Conservation (phyloP, 805 yeast species). For the Metschnikowia drakensbergensis region DNA sequence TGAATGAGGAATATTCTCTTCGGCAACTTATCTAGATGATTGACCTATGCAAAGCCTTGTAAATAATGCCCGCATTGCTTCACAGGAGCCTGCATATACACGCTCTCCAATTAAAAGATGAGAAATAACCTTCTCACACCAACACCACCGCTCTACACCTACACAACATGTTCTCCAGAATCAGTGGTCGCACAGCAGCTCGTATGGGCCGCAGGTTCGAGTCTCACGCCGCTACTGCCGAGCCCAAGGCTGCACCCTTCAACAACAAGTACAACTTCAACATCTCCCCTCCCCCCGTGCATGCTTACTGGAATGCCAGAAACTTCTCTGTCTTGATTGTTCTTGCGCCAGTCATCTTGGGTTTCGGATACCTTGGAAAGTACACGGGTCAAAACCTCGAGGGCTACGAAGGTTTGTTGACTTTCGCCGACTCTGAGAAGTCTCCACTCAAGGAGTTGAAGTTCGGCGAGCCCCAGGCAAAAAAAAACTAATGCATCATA, state of each 20-base stretch:
- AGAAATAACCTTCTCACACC: slow-evolving; percentile 8
- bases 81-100: neutral
- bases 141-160: neutral
- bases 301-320: slow-evolving; percentile 41
- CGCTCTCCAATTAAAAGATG: slow-evolving; percentile 15
- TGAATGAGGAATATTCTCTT: too few species aligned
- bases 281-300: slow-evolving; percentile 43
- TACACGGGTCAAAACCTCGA: slow-evolving; percentile 25
- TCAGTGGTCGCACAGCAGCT: slow-evolving; percentile 20
- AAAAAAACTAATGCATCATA: slow-evolving; percentile 6
- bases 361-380: slow-evolving; percentile 34
- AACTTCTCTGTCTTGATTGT: slow-evolving; percentile 36
- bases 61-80: neutral
- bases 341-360: slow-evolving; percentile 35
- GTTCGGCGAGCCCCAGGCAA: slow-evolving; percentile 37
- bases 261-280: slow-evolving; percentile 41
- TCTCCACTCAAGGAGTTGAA: slow-evolving; percentile 36
- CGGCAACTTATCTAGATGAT: too few species aligned
- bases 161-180: slow-evolving; percentile 27
- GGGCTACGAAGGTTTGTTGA: slow-evolving; percentile 31
- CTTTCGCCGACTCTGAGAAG: slow-evolving; percentile 35
- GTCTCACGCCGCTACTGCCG: slow-evolving; percentile 20
- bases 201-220: slow-evolving; percentile 29
- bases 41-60: neutral
- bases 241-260: slow-evolving; percentile 28